Evolutionary conservation across 371 early-diverging fungal species (phyloP), one percentile per base, ranked within the genome.

Genomic region (Capillidium rhysosporum): DNA sequence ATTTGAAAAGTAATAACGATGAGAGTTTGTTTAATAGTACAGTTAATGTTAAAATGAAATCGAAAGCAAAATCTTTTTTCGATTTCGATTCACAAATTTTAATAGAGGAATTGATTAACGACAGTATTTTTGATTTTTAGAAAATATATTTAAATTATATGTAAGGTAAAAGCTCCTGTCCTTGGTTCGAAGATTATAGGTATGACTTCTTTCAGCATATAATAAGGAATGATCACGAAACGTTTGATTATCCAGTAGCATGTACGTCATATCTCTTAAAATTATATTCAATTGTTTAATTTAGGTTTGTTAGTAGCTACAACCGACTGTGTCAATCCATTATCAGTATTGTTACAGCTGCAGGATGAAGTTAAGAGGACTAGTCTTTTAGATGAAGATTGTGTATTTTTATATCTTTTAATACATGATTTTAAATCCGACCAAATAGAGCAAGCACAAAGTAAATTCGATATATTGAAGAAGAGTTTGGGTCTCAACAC

Each of bases 201-300:
- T 67, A 80, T 34, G 63, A 74, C 24, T 67, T 86, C 49, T 69
- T 85, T 20, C 68, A 71, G 28, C 63, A 71, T 16, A 69, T 75
- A 52, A 84, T 80, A 1, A 71, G 79, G 7, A 72, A 84, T 0
- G 92, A 92, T 56, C 89, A 92, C 57, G 92, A 93, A 59, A 79
- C 90, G 3, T 92, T 96, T 62, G 84, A 87, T 54, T 92, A 94
- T 59, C 94, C 96, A 1, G 82, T 92, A 0, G 89, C 88, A 7
- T 79, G 86, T 51, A 51, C 28, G 51, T 4, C 23, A 18, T 14
- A 10, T 20, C 29, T 2, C 38, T 51, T 46, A 18, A n/a, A 62
- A 38, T 16, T 48, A 12, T 31, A 28, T 14, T 40, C 8, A 51
- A 20, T 46, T n/a, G n/a, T n/a, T 29, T 34, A 38, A 20, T 7